These are phyloP conservation scores for Xylaria sp. DNA, from an alignment of 2,329 filamentous ascomycete species.

Conservation along the genomic window DNA sequence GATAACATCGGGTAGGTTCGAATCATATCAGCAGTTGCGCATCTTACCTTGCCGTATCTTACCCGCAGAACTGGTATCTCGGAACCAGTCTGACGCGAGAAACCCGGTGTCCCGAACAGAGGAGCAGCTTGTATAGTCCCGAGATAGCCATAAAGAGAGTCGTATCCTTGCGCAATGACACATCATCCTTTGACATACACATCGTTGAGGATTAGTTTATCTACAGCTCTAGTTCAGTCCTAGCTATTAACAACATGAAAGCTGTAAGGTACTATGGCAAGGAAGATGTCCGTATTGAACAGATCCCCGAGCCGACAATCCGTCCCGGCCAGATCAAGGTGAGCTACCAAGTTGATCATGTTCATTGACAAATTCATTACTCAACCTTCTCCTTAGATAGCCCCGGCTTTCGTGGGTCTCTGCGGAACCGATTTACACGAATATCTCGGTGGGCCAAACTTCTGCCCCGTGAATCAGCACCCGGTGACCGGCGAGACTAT, in stretches of 20 bases:
- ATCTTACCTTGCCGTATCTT: background rate
- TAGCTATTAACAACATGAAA: slow-evolving; percentile 10
- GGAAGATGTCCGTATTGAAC: slow-evolving; percentile 27
- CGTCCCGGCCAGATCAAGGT: slow-evolving; percentile 22
- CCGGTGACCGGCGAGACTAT: slow-evolving; percentile 23
- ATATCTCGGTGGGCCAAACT: slow-evolving; percentile 23
- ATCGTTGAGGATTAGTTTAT: background rate
- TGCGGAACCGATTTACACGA: slow-evolving; percentile 29
- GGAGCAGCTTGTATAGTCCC: background rate
- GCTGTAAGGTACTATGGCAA: slow-evolving; percentile 27
- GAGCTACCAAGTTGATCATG: background rate
- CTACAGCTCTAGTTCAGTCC: background rate
- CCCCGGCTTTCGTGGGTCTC: slow-evolving; percentile 22
- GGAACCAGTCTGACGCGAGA: background rate
- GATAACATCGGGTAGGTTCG: background rate
- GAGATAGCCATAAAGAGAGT: background rate
- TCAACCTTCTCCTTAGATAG: slow-evolving; percentile 6
- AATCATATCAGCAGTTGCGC: background rate
- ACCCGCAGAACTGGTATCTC: background rate
- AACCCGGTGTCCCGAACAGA: background rate
- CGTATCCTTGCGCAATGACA: too few relatives aligned
- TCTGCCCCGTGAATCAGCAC: slow-evolving; percentile 20
- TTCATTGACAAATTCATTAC: background rate
- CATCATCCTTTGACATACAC: too few relatives aligned
- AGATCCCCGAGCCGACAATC: slow-evolving; percentile 20